Conservation (phyloP, 2,329 filamentous ascomycete species). For the Ophiocordyceps camponoti-leonardi region DNA sequence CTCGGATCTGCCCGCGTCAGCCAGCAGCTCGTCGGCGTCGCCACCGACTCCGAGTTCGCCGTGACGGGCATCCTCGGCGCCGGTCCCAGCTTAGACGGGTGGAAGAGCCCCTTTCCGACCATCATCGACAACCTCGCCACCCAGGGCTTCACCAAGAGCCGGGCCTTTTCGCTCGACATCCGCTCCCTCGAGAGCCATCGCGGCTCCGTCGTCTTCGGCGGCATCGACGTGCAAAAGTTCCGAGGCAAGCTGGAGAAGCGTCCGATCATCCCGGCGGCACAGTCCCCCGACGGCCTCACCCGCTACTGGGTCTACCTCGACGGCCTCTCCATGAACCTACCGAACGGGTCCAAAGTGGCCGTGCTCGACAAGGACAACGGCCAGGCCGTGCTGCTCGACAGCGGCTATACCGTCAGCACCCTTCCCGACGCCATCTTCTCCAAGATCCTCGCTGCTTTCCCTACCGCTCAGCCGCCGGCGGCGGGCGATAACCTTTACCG, state of each 20-base stretch:
- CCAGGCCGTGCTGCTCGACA: conserved; percentile 41
- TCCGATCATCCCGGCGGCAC: conserved; percentile 30
- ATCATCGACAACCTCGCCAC: conserved; percentile 16
- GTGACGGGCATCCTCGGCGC: conserved; percentile 17
- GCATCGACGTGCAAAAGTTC: conserved; percentile 38
- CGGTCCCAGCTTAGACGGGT: conserved; percentile 15
- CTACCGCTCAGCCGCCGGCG: conserved; percentile 4
- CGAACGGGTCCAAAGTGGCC: conserved; percentile 19
- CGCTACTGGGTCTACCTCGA: conserved; percentile 26
- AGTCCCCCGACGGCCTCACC: conserved; percentile 15
- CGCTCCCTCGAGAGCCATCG: conserved; percentile 13
- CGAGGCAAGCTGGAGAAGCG: conserved; percentile 34
- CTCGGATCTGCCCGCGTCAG: conserved; percentile 15
- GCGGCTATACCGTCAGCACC: conserved; percentile 49
- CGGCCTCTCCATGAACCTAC: conserved; percentile 15
- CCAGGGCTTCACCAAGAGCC: conserved; percentile 19
- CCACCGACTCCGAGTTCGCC: conserved; percentile 12
- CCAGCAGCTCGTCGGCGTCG: conserved; percentile 19
- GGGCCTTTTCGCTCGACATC: conserved; percentile 18
- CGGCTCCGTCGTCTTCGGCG: conserved; percentile 31
- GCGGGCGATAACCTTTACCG: conserved; percentile 23
- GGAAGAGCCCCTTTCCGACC: conserved; percentile 15
- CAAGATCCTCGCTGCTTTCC: conserved; percentile 23
- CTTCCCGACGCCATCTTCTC: conserved; percentile 39
- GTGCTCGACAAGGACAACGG: conserved; percentile 22